Base-by-base conservation (phyloP, 202 grass and related monocot genomes). In the Tripidium arundinaceum region DNA sequence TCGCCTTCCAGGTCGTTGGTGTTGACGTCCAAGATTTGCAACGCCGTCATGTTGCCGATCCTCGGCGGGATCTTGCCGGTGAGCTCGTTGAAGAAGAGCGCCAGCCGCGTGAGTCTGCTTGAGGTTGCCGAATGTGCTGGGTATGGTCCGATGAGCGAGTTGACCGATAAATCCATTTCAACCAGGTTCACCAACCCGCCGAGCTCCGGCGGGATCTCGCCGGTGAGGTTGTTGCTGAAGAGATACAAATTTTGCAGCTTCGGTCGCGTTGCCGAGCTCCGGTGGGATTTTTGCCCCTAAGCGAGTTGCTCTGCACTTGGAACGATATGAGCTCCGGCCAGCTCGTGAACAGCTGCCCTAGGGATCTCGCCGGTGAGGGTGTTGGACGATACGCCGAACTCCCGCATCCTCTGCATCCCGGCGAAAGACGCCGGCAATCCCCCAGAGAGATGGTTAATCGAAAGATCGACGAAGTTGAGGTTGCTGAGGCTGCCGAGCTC, bases 301-400 rank as follows among this genome's bases (percentile, higher is more conserved):
- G 12, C 38, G 22, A 31, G 29, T 97, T 90, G 2, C 0, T 74
- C 72, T 86, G 85, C 2, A 42, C 70, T 50, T 89, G 86, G 75
- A 97, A 97, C 0, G 76, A 85, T 41, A 89, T 81, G 19, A 97
- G 88, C 54, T 93, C 71, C 2, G 88, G 88, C 90, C 90, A 97
- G 70, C 24, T 79, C 39, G 58, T 55, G 76, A 90, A 92, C 24
- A 87, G 75, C 7, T 0, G 2, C 8, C 74, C 27, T 4, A n/a
- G 86, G 84, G 14, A 93, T 91, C 59, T 63, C 68, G 1, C 84
- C 90, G 22, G 62, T 26, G 72, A 97, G 83, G 0, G 4, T 80
- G 84, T 89, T 93, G 4, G 7, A 25, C 2, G 86, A 93, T 45
- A 97, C 84, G 19, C 84, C 77, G 8, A 97, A 89, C 67, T 87